phyloP scores from a whole-genome alignment of 257 asterid species.

The Solanum habrochaites region DNA sequence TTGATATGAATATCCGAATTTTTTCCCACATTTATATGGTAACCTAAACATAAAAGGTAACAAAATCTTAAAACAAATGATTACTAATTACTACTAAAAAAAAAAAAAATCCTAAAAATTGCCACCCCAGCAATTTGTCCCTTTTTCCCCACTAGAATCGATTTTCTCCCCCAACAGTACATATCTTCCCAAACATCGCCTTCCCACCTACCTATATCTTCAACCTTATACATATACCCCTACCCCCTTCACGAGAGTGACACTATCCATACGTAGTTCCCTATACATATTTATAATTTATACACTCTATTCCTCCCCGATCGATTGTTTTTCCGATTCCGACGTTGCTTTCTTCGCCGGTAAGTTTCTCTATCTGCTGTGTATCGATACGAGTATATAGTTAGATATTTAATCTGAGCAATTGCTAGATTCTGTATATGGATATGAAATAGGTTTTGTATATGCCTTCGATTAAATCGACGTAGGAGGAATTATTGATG shows the following conservation, averaged over 20 bases:
- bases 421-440: neutral
- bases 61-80: neutral
- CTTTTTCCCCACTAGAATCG: neutral
- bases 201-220: neutral
- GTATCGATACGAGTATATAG: neutral
- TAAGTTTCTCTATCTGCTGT: neutral
- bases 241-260: neutral
- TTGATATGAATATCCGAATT: too few species aligned
- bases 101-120: neutral
- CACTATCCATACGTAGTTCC: neutral
- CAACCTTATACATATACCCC: neutral
- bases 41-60: neutral
- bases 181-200: neutral
- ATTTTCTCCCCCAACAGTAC: neutral
- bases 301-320: neutral
- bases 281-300: neutral
- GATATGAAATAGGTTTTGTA: neutral
- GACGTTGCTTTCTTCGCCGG: neutral
- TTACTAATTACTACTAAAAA: neutral
- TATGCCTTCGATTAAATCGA: conserved; percentile 15
- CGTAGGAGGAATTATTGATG: conserved; percentile 4
- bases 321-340: neutral
- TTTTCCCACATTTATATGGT: too few species aligned
- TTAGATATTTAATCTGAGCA: neutral
- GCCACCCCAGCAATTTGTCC: neutral